Evolutionary conservation across 768 basidiomycete species (phyloP).

Genomic region (Filobasidium floriforme): DNA sequence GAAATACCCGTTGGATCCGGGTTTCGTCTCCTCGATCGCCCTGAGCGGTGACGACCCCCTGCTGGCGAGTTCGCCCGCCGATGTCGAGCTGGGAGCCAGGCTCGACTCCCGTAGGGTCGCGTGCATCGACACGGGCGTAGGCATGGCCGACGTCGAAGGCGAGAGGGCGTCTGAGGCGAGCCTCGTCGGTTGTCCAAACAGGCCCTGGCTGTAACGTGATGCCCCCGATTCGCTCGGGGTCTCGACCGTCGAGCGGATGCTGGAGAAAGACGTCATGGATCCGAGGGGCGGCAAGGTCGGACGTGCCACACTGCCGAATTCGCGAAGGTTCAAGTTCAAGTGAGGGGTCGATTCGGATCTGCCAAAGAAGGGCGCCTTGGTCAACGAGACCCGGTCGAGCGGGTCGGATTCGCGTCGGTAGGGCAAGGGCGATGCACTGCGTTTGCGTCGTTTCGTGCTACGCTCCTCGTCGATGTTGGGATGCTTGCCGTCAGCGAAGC

Average conservation of each 20-base stretch:
- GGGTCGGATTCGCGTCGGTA: slow-evolving; percentile 6
- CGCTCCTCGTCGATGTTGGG: background rate
- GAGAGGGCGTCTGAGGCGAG: background rate
- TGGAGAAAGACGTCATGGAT: slow-evolving; percentile 4
- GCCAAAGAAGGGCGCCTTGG: background rate
- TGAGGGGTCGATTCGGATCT: background rate
- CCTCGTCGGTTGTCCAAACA: background rate
- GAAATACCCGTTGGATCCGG: background rate
- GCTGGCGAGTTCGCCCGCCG: background rate
- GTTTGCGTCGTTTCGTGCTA: background rate
- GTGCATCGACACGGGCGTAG: background rate
- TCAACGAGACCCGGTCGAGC: background rate
- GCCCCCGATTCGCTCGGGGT: background rate
- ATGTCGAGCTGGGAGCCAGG: background rate
- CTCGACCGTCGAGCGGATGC: slow-evolving; percentile 3
- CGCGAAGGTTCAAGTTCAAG: background rate
- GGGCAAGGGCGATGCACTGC: background rate
- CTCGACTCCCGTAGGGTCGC: background rate
- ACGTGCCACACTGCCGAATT: background rate
- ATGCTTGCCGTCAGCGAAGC: background rate
- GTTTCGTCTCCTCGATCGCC: background rate
- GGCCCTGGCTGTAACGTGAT: background rate
- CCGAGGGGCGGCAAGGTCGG: background rate
- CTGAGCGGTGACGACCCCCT: background rate
- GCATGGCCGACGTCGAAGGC: background rate